phyloP scores from a whole-genome alignment of 164 flowering plant species.

The Kingdonia uniflora region DNA sequence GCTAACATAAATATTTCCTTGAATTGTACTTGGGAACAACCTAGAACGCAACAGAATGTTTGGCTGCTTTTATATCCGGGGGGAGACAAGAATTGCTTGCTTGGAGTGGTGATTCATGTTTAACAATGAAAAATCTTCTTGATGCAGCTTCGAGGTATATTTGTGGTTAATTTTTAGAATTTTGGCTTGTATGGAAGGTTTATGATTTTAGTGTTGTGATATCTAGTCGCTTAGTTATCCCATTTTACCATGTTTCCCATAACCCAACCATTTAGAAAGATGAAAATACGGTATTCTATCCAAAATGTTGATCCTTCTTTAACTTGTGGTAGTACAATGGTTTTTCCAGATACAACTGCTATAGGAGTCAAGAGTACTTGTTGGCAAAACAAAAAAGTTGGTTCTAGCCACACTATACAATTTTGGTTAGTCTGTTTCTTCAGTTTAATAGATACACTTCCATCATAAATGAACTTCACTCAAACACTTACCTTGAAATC shows the following conservation, averaged over 20 bases:
- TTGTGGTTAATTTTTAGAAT: not conserved
- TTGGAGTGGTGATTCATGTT: constrained; percentile 74
- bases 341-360: too few species aligned
- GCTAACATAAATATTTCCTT: too few species aligned
- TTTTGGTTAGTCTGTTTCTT: constrained; percentile 22
- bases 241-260: not conserved
- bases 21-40: not conserved
- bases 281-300: too few species aligned
- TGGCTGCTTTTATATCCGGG: constrained; percentile 66
- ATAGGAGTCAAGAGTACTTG: too few species aligned
- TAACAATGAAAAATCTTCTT: constrained; percentile 74
- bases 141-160: constrained; percentile 86
- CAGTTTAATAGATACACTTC: too few species aligned
- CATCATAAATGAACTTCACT: too few species aligned
- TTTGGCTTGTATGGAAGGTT: not conserved
- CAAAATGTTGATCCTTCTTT: too few species aligned
- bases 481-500: too few species aligned
- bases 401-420: constrained; percentile 51
- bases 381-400: too few species aligned
- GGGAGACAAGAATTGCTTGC: constrained; percentile 70
- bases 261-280: too few species aligned
- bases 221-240: constrained; percentile 1
- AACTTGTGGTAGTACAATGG: too few species aligned
- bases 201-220: too few species aligned
- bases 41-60: constrained; percentile 97